Percentiles rank a stretch among this genome's conserved stretches.
Conservation (phyloP, 2,329 filamentous ascomycete species). For the Cordyceps farinosa region DNA sequence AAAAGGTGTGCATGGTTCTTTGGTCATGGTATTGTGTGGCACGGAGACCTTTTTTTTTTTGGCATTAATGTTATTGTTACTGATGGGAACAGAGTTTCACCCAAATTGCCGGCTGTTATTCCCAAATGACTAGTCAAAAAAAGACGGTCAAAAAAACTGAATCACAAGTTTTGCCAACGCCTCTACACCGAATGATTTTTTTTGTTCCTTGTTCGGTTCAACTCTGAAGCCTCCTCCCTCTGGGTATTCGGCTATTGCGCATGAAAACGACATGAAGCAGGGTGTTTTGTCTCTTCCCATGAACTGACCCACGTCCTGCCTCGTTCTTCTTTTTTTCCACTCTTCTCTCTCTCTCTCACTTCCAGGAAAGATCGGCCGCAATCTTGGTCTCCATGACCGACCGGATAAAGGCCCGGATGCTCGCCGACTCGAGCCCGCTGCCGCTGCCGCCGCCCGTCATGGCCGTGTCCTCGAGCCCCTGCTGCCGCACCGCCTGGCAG, state of each 20-base stretch:
- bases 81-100: conserved; percentile 5
- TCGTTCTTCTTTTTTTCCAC: background rate
- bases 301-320: background rate
- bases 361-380: conserved; percentile 54
- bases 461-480: conserved; percentile 36
- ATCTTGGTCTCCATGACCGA: conserved; percentile 57
- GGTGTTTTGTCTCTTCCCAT: background rate
- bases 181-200: conserved; percentile 4
- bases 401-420: conserved; percentile 59
- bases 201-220: no score
- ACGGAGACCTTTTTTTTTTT: no score
- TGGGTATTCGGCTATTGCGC: background rate
- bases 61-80: conserved; percentile 10
- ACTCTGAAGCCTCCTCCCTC: background rate
- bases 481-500: conserved; percentile 38
- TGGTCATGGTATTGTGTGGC: no score
- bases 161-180: background rate
- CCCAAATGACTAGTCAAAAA: background rate
- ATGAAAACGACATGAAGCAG: conserved; percentile 2
- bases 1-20: background rate
- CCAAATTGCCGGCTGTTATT: background rate
- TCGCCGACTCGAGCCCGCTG: conserved; percentile 36
- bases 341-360: conserved; percentile 30
- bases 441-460: conserved; percentile 43
- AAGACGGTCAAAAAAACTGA: background rate